phyloP scores from a whole-genome alignment of 2,329 filamentous ascomycete genomes.

The Bisporella sp. region DNA sequence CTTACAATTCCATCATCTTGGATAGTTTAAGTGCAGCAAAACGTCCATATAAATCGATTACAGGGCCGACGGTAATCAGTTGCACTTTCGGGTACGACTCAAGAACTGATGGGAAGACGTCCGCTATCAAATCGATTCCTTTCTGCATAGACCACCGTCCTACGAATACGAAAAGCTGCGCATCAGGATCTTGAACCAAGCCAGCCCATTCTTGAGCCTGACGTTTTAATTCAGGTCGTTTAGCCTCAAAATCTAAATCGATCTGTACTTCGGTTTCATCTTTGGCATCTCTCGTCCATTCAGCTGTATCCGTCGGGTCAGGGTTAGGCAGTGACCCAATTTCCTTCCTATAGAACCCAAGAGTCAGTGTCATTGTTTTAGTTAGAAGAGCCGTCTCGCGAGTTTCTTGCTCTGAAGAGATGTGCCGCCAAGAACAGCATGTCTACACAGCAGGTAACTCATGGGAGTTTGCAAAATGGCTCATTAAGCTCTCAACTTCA shows the following conservation, averaged over 20 bases:
- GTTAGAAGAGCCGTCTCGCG: too few relatives aligned
- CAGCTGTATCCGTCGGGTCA: constrained; percentile 50
- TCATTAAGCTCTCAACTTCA: too few relatives aligned
- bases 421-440: too few relatives aligned
- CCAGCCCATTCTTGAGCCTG: constrained; percentile 64
- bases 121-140: constrained; percentile 60
- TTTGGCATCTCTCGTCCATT: constrained; percentile 51
- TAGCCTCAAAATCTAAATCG: constrained; percentile 47
- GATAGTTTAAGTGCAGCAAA: constrained; percentile 60
- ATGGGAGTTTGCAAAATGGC: too few relatives aligned
- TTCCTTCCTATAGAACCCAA: constrained; percentile 35
- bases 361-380: too few relatives aligned
- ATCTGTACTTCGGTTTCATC: constrained; percentile 42
- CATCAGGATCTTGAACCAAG: constrained; percentile 51
- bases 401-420: too few relatives aligned
- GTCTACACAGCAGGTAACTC: too few relatives aligned
- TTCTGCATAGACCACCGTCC: constrained; percentile 66
- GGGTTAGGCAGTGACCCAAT: constrained; percentile 63
- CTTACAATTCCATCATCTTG: constrained; percentile 46
- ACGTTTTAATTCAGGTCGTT: constrained; percentile 44
- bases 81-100: constrained; percentile 54
- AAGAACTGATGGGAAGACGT: constrained; percentile 57
- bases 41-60: constrained; percentile 62
- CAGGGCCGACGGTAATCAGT: constrained; percentile 55
- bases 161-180: constrained; percentile 62